These are phyloP conservation scores for Grosmannia huntii DNA, from an alignment of 2,329 filamentous ascomycete species.

Conservation along the genomic window DNA sequence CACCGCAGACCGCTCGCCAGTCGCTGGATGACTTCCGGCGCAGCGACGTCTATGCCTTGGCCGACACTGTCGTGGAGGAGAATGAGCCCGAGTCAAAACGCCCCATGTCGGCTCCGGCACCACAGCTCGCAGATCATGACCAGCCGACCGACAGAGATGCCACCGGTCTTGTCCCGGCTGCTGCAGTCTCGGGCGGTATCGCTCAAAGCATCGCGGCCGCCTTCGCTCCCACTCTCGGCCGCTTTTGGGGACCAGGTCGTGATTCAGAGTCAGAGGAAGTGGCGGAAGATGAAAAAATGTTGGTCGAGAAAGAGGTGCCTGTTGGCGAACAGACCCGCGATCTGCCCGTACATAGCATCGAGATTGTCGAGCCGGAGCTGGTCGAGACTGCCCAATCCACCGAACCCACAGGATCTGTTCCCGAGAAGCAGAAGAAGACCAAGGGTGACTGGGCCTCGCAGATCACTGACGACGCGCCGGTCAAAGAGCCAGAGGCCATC, in stretches of 20 bases:
- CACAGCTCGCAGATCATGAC: not conserved
- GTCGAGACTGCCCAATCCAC: not conserved
- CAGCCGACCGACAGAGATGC: not conserved
- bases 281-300: not conserved
- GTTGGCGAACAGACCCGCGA: not conserved
- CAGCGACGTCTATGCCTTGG: not conserved
- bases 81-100: not conserved
- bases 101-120: not conserved
- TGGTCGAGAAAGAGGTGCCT: not conserved
- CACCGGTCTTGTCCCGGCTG: not conserved
- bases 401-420: not conserved
- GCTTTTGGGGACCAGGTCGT: not conserved
- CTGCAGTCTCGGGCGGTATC: not conserved
- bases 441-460: not conserved
- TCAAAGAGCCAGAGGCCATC: not conserved
- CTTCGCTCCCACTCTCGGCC: not conserved
- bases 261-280: not conserved
- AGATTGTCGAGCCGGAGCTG: not conserved
- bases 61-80: not conserved
- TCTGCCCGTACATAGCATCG: not conserved
- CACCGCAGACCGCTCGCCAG: not conserved
- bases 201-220: not conserved
- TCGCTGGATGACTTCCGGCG: not conserved
- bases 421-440: not conserved
- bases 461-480: not conserved